Evolutionary conservation across 345 rosid genomes (phyloP).

Genomic region (Euclidium syriacum): DNA sequence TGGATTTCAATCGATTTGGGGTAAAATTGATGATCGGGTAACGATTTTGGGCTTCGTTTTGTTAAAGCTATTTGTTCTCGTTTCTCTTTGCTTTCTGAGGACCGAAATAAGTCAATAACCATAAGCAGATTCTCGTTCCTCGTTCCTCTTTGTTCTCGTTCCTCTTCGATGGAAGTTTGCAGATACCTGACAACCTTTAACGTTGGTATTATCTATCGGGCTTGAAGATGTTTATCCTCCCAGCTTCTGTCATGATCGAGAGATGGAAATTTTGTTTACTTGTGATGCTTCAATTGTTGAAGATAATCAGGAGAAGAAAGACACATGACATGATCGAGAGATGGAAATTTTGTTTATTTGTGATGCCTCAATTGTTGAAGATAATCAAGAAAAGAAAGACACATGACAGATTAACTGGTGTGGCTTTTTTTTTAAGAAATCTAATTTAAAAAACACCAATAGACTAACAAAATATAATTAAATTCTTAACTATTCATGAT

Average conservation of each 20-base stretch:
- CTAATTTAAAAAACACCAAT: too few relatives aligned
- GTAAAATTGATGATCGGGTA: too few relatives aligned
- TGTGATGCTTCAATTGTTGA: slow-evolving; percentile 2
- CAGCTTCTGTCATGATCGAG: slow-evolving; percentile 24
- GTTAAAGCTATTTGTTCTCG: not conserved
- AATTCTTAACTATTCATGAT: too few relatives aligned
- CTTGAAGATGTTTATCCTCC: slow-evolving; percentile 19
- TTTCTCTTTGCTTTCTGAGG: not conserved
- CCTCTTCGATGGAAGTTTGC: slow-evolving; percentile 67
- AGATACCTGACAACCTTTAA: slow-evolving; percentile 31
- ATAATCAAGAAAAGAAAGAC: slow-evolving; percentile 8
- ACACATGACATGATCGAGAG: slow-evolving; percentile 10
- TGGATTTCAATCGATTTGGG: too few relatives aligned
- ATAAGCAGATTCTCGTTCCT: slow-evolving; percentile 36
- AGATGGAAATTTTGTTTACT: slow-evolving; percentile 1
- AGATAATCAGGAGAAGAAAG: slow-evolving; percentile 17
- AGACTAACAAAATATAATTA: too few relatives aligned
- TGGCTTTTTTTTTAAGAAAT: not conserved
- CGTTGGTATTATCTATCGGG: slow-evolving; percentile 38
- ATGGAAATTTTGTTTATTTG: slow-evolving; percentile 1
- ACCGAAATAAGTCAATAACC: not conserved
- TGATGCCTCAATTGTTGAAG: slow-evolving; percentile 10
- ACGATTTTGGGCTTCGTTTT: too few relatives aligned
- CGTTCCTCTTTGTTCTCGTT: slow-evolving; percentile 45
- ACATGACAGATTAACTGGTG: slow-evolving; percentile 7